These are phyloP conservation scores for Tricholomella constricta DNA, from an alignment of 768 basidiomycete species.

Conservation along the genomic window DNA sequence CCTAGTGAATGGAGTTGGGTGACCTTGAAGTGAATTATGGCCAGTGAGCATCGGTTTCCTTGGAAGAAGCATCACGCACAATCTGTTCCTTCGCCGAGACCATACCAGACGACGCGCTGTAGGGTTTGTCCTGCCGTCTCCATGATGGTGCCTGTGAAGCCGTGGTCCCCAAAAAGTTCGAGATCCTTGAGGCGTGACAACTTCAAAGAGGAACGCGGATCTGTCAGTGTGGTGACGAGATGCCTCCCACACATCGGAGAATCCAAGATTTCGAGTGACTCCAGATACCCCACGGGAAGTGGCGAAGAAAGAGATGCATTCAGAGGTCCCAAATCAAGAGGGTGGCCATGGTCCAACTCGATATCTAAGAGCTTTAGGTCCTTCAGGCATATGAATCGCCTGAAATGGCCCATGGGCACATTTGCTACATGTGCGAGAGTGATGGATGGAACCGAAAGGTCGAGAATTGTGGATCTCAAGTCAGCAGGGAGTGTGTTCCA, in stretches of 20 bases:
- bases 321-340: no score
- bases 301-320: no score
- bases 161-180: not conserved
- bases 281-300: not conserved
- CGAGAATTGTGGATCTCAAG: no score
- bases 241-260: not conserved
- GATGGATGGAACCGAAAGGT: no score
- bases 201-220: not conserved
- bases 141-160: not conserved
- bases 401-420: no score
- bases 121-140: not conserved
- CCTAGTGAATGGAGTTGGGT: not conserved
- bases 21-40: no score
- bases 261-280: not conserved
- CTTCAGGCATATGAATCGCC: constrained; percentile 1
- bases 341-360: not conserved
- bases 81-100: constrained; percentile 3
- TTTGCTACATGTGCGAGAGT: constrained; percentile 4
- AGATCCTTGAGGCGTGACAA: not conserved
- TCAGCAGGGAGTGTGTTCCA: no score
- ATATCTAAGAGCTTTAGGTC: not conserved
- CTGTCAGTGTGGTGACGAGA: constrained; percentile 1
- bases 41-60: not conserved
- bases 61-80: not conserved
- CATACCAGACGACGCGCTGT: not conserved